phyloP scores from a whole-genome alignment of 2,329 filamentous ascomycete species.

The Paraphoma chrysanthemicola region DNA sequence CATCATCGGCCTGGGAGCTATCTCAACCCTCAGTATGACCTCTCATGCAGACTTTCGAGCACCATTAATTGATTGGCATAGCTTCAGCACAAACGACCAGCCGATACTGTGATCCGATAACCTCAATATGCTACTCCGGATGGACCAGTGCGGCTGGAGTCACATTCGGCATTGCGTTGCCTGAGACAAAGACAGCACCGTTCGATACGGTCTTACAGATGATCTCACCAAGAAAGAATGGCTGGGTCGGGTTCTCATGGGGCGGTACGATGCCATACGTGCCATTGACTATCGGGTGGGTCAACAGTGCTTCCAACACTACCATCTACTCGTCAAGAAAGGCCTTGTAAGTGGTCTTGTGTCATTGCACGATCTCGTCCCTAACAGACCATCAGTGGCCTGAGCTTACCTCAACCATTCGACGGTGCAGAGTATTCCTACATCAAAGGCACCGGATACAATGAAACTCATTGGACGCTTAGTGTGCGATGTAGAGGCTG shows the following conservation, averaged over 20 bases:
- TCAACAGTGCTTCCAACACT: constrained; percentile 49
- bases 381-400: constrained; percentile 14
- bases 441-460: constrained; percentile 40
- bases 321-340: constrained; percentile 53
- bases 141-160: constrained; percentile 48
- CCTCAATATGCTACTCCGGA: constrained; percentile 52
- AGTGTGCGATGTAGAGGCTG: constrained; percentile 41
- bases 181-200: constrained; percentile 32
- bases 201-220: constrained; percentile 56
- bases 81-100: constrained; percentile 23
- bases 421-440: constrained; percentile 35
- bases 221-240: constrained; percentile 52
- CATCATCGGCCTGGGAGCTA: constrained; percentile 6
- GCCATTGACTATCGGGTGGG: constrained; percentile 56
- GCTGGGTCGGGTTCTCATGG: constrained; percentile 59
- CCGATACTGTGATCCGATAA: constrained; percentile 32
- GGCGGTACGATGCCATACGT: constrained; percentile 59
- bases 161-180: constrained; percentile 46
- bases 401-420: constrained; percentile 38
- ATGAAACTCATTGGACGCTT: constrained; percentile 41
- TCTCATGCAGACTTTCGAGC: not conserved
- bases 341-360: constrained; percentile 50
- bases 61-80: constrained; percentile 1
- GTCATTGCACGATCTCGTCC: not conserved
- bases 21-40: constrained; percentile 20